Percentiles rank a stretch among this genome's conserved stretches.
These are phyloP conservation scores for Coffea humblotiana DNA, from an alignment of 305 asterid species.

Conservation along the genomic window DNA sequence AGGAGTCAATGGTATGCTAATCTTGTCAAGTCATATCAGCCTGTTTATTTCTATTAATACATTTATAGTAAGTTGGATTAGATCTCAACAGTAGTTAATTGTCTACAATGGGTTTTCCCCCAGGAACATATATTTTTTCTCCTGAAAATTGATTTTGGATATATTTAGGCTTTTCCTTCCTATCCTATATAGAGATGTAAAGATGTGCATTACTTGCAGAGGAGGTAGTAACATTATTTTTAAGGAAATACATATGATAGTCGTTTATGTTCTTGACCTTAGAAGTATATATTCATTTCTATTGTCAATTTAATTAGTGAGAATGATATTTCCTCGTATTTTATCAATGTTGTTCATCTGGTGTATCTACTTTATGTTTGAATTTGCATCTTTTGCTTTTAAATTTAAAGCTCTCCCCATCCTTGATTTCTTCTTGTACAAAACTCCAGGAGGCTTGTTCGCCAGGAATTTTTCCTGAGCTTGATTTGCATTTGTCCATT, in stretches of 20 bases:
- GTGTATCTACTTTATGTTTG: background rate
- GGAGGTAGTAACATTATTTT: background rate
- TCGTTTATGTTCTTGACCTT: background rate
- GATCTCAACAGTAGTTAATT: background rate
- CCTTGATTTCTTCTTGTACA: constrained; percentile 15
- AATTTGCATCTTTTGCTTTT: background rate
- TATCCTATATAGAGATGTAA: background rate
- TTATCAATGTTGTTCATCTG: constrained; percentile 13
- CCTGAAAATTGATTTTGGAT: background rate
- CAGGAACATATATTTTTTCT: background rate
- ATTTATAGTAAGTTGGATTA: background rate
- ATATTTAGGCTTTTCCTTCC: background rate
- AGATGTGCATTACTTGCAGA: background rate
- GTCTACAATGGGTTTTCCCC: background rate
- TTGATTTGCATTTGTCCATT: constrained; percentile 29
- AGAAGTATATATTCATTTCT: background rate
- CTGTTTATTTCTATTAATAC: background rate
- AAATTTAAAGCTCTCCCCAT: background rate
- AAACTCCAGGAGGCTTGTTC: constrained; percentile 54
- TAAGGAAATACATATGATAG: background rate
- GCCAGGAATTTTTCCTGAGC: constrained; percentile 45
- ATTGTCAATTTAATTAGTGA: background rate
- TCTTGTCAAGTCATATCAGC: background rate
- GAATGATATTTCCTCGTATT: background rate
- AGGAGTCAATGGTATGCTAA: constrained; percentile 65